These are phyloP conservation scores for Bromus sterilis DNA, from an alignment of 176 grass and related monocot genomes.

Conservation along the genomic window DNA sequence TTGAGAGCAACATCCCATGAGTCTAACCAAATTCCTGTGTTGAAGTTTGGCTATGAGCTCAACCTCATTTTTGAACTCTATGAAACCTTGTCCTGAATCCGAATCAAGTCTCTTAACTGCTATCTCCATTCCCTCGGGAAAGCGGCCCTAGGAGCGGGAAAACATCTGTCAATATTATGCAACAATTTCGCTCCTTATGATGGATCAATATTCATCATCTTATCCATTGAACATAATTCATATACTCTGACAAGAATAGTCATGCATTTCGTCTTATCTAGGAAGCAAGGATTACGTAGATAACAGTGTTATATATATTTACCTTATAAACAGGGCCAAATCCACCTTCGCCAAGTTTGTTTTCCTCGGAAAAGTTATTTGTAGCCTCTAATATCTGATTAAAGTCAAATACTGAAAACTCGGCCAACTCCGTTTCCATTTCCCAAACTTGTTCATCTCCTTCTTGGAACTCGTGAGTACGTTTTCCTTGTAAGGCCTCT, in stretches of 20 bases:
- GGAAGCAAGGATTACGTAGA: not conserved
- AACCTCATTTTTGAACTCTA: slow-evolving; percentile 18
- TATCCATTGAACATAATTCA: not conserved
- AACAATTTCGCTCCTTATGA: slow-evolving; percentile 4
- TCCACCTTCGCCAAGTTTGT: slow-evolving; percentile 13
- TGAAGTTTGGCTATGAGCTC: slow-evolving; percentile 10
- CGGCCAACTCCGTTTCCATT: not conserved
- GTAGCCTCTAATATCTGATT: not conserved
- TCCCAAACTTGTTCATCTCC: slow-evolving; percentile 7
- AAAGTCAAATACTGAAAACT: not conserved
- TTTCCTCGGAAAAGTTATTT: not conserved
- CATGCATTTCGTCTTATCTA: not conserved
- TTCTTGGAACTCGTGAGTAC: not conserved
- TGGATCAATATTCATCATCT: not conserved
- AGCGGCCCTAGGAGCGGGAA: not conserved
- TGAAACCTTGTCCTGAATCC: not conserved
- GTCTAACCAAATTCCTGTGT: slow-evolving; percentile 3
- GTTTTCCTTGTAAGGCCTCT: not conserved
- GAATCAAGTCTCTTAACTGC: slow-evolving; percentile 8
- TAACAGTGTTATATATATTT: not conserved
- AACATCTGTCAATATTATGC: not conserved
- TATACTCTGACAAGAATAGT: not conserved
- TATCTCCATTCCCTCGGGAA: slow-evolving; percentile 1
- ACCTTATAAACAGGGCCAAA: slow-evolving; percentile 16
- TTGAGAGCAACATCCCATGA: slow-evolving; percentile 27